phyloP scores from a whole-genome alignment of 768 basidiomycete species.

The Kwoniella europaea region DNA sequence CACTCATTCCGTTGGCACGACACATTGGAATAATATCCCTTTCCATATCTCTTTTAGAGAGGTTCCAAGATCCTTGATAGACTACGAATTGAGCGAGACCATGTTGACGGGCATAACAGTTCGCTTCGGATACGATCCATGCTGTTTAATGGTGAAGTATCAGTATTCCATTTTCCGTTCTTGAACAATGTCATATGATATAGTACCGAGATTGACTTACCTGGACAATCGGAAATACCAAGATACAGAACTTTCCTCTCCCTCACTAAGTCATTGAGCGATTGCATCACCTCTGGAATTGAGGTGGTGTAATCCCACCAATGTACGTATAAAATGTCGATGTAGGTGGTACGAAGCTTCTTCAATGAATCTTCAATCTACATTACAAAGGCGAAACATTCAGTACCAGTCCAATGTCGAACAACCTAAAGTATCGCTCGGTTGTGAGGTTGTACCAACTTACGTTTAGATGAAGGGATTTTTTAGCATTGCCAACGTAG shows the following conservation, averaged over 20 bases:
- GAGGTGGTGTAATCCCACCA: conserved; percentile 64
- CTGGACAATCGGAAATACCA: conserved; percentile 46
- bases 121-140: conserved; percentile 49
- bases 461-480: conserved; percentile 60
- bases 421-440: not conserved
- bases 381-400: conserved; percentile 32
- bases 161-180: no score
- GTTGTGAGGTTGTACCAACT: conserved; percentile 39
- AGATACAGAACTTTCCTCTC: conserved; percentile 60
- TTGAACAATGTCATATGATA: no score
- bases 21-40: conserved; percentile 64
- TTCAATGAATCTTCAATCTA: conserved; percentile 39
- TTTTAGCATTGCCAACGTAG: conserved; percentile 63
- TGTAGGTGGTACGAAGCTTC: conserved; percentile 42
- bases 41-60: conserved; percentile 61
- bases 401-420: not conserved
- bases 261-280: conserved; percentile 64
- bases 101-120: conserved; percentile 64
- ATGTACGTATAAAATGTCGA: conserved; percentile 48
- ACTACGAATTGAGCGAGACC: conserved; percentile 64
- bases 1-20: conserved; percentile 20
- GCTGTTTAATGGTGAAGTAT: not conserved
- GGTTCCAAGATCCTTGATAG: conserved; percentile 57
- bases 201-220: not conserved
- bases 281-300: conserved; percentile 67